Evolutionary conservation across 2,329 filamentous ascomycete species (phyloP).

Genomic region (Penicillium sp.): DNA sequence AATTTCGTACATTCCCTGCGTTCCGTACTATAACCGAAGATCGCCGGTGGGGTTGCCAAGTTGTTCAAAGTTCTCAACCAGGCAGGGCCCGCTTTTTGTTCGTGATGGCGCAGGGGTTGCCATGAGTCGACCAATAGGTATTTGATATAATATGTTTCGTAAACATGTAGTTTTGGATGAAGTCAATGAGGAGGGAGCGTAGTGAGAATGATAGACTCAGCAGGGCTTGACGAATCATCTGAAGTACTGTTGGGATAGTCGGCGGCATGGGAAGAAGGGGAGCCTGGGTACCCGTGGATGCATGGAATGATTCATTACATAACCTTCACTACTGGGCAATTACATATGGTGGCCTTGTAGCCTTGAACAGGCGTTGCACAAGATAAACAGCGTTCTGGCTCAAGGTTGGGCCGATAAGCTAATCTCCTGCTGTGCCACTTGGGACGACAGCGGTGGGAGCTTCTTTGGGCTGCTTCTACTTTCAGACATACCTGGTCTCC

Average conservation of each 20-base stretch:
- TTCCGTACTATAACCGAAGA: slow-evolving; percentile 57
- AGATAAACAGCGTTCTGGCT: not conserved
- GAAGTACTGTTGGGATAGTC: slow-evolving; percentile 6
- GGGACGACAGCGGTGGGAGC: not conserved
- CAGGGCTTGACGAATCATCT: not conserved
- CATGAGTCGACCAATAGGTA: slow-evolving; percentile 28
- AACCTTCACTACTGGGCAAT: not conserved
- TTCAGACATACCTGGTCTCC: not conserved
- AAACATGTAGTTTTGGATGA: not conserved
- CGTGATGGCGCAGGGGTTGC: slow-evolving; percentile 72
- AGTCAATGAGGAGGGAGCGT: not conserved
- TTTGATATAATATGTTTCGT: not conserved
- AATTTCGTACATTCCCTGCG: not conserved
- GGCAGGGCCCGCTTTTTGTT: slow-evolving; percentile 74
- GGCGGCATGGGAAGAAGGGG: slow-evolving; percentile 4
- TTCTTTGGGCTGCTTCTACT: not conserved
- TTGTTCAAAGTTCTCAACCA: slow-evolving; percentile 54
- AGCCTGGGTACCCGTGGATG: too few relatives aligned
- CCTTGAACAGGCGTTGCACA: not conserved
- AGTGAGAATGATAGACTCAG: not conserved
- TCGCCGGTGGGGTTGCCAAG: slow-evolving; percentile 63
- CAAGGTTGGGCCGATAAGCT: slow-evolving; percentile 1
- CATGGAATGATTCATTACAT: not conserved
- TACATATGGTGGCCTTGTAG: not conserved
- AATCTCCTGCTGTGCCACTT: slow-evolving; percentile 9